Percentiles rank a stretch among this genome's conserved stretches.
phyloP scores from a whole-genome alignment of 139 green algal species.

The Chlamydomonas asymmetrica region DNA sequence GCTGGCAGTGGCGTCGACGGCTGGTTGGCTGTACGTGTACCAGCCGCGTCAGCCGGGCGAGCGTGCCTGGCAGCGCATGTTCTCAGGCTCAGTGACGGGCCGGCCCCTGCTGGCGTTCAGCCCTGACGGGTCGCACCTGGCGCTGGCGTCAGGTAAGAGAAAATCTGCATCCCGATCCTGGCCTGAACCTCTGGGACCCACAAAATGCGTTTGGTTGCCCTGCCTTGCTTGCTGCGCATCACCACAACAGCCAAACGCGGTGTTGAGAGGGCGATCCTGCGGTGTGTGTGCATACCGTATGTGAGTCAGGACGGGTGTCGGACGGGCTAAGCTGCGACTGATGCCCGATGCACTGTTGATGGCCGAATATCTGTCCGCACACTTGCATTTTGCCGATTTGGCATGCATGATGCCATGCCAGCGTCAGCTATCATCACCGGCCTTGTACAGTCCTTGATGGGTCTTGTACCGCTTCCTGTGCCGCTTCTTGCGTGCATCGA shows the following conservation, averaged over 20 bases:
- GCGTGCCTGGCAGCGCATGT: constrained; percentile 20
- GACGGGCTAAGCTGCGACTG: too few species aligned
- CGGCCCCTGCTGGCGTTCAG: constrained; percentile 22
- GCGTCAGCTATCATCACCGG: too few species aligned
- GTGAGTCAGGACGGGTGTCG: too few species aligned
- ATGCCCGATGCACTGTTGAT: too few species aligned
- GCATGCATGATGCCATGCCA: too few species aligned
- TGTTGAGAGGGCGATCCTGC: background rate
- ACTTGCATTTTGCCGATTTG: too few species aligned
- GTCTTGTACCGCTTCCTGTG: too few species aligned
- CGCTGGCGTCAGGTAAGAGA: constrained; percentile 26
- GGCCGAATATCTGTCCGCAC: too few species aligned
- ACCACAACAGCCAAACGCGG: background rate
- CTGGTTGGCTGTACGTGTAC: constrained; percentile 42
- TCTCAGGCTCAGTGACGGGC: constrained; percentile 12
- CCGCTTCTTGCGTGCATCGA: too few species aligned
- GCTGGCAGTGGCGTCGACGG: constrained; percentile 34
- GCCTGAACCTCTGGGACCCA: too few species aligned
- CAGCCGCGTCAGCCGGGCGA: constrained; percentile 11
- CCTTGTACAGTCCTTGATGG: too few species aligned
- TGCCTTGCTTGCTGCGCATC: background rate
- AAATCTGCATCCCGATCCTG: background rate
- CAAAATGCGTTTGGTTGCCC: background rate
- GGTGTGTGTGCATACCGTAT: background rate
- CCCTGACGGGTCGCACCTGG: constrained; percentile 33